A percentile compares a stretch with the other conserved stretches of the same genome.
Evolutionary conservation across 2,329 filamentous ascomycete species (phyloP).

Genomic region (Trichophaea hybrida): DNA sequence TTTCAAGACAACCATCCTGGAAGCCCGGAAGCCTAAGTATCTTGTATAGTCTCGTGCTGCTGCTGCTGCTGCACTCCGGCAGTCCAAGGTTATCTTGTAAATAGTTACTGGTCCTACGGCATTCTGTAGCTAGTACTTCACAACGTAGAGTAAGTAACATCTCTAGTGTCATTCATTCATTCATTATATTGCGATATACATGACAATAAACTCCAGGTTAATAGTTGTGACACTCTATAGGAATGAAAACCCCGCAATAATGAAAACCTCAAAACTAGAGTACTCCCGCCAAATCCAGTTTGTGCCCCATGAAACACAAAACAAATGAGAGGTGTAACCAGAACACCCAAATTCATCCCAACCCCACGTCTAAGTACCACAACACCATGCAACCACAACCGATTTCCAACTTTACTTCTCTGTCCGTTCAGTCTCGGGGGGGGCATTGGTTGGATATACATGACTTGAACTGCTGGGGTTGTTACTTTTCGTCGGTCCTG

Average conservation of each 20-base stretch:
- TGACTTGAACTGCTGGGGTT: background rate
- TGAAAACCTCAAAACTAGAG: background rate
- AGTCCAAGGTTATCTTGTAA: no score
- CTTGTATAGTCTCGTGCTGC: no score
- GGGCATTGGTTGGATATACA: background rate
- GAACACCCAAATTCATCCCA: background rate
- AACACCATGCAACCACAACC: no score
- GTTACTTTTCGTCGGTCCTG: no score
- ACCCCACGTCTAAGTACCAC: no score
- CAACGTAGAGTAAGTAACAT: background rate
- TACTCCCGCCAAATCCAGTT: background rate
- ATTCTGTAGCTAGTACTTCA: no score
- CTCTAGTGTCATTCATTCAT: background rate
- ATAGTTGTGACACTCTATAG: background rate
- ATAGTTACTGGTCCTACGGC: no score
- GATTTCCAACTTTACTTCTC: no score
- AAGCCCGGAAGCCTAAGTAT: no score
- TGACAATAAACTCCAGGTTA: background rate
- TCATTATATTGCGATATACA: background rate
- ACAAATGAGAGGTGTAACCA: background rate
- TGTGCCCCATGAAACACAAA: background rate
- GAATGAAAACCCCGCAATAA: background rate
- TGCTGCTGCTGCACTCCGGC: no score
- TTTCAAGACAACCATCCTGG: no score
- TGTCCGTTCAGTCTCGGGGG: background rate